These are phyloP conservation scores for Aspergillus sparsus DNA, from an alignment of 495 filamentous ascomycete species.

Conservation along the genomic window DNA sequence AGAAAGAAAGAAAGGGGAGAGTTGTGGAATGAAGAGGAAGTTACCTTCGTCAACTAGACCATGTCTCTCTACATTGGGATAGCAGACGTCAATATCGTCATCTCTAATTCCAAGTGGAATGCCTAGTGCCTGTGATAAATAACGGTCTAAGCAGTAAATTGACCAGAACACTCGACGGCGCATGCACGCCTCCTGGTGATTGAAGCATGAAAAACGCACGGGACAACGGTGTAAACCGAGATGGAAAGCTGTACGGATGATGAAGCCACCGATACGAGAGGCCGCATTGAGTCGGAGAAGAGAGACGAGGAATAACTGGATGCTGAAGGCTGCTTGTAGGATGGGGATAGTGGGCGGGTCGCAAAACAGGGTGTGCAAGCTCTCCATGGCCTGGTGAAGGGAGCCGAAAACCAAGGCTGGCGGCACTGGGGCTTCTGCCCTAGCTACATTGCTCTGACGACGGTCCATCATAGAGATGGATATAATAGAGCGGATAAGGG, in stretches of 20 bases:
- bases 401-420: slow-evolving; percentile 38
- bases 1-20: background rate
- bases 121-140: slow-evolving; percentile 51
- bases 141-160: slow-evolving; percentile 51
- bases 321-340: slow-evolving; percentile 47
- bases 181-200: slow-evolving; percentile 37
- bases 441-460: slow-evolving; percentile 28
- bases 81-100: slow-evolving; percentile 56
- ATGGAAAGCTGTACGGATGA: slow-evolving; percentile 49
- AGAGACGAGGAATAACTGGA: slow-evolving; percentile 49
- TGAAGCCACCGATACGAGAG: slow-evolving; percentile 48
- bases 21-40: background rate
- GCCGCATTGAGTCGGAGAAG: slow-evolving; percentile 51
- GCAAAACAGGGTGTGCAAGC: slow-evolving; percentile 37
- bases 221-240: slow-evolving; percentile 53
- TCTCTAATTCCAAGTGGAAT: slow-evolving; percentile 52
- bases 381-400: slow-evolving; percentile 40
- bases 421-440: slow-evolving; percentile 29
- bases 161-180: slow-evolving; percentile 53
- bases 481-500: slow-evolving; percentile 48
- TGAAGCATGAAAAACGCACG: slow-evolving; percentile 42
- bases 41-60: slow-evolving; percentile 16
- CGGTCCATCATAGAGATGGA: slow-evolving; percentile 45
- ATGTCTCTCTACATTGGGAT: slow-evolving; percentile 43
- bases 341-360: slow-evolving; percentile 39